Base-by-base conservation (phyloP, 148 eudicot species). In the Camellia lanceoleosa region DNA sequence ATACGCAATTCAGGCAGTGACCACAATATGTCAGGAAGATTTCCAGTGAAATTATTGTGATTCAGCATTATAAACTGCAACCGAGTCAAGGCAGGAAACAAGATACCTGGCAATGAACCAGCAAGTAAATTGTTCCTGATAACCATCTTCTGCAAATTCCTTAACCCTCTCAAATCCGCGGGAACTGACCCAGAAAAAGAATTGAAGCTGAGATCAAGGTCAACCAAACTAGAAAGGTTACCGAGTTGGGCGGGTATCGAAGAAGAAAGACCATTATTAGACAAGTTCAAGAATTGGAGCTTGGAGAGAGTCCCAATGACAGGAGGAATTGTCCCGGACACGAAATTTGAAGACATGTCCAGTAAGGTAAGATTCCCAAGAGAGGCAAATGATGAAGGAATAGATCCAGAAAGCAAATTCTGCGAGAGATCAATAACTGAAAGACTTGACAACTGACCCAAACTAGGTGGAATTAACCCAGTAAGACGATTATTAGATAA, bases 201-300 rank as follows among this genome's bases (percentile, higher is more conserved):
- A 85, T 96, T 96, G 64, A 54, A 79, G 76, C 97, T 86, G 72
- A 96, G 95, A 87, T 96, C 97, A 85, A 96, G 98, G 86, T 87
- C 95, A 88, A 93, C 87, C 78, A 96, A 84, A 71, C 78, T 86
- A 47, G 82, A 73, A 73, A 96, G 92, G 74, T 88, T 88, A 78
- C 99, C 94, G 20, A 96, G 89, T 79, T 88, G 94, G 58, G 92
- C 71, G 1, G 99, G 99, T 66, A 96, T 82, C n/a, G 84, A 84
- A 58, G 95, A 91, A 49, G 83, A 75, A 14, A 96, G 81, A 79
- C 81, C 74, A 80, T 95, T 95, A 44, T 81, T 68, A 6, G 97
- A 95, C 44, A 93, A 88, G 86, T 90, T 95, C 89, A 95, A 85
- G 70, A 71, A 74, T 79, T 72, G 78, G 14, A 95, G 91, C 76